These are phyloP conservation scores for Colletotrichum eremochloae DNA, from an alignment of 2,329 filamentous ascomycete genomes.

Conservation along the genomic window DNA sequence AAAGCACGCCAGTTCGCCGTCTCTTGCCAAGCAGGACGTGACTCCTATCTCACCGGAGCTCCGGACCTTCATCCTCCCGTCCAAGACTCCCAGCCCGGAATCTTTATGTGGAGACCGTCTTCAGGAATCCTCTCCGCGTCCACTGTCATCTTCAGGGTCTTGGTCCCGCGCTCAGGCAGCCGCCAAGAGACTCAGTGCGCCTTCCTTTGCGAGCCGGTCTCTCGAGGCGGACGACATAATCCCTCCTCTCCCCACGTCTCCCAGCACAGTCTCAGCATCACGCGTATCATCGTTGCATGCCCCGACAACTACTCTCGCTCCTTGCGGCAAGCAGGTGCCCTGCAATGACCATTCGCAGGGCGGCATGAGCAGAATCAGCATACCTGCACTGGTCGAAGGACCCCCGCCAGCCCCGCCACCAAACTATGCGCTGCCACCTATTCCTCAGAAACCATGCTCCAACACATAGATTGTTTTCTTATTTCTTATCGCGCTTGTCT, in stretches of 20 bases:
- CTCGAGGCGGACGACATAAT: constrained; percentile 4
- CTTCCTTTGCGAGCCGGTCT: constrained; percentile 20
- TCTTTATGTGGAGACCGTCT: constrained; percentile 38
- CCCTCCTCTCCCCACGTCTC: background rate
- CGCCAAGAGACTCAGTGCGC: constrained; percentile 44
- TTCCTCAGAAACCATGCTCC: constrained; percentile 52
- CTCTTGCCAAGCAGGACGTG: constrained; percentile 48
- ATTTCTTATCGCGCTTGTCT: constrained; percentile 1
- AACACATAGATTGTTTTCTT: constrained; percentile 10
- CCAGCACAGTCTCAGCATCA: constrained; percentile 9
- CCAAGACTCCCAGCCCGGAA: constrained; percentile 39
- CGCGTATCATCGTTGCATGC: constrained; percentile 10
- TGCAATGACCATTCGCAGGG: constrained; percentile 39
- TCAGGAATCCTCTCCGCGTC: constrained; percentile 45
- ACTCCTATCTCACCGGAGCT: constrained; percentile 41
- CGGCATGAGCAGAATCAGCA: constrained; percentile 59
- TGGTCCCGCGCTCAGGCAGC: constrained; percentile 42
- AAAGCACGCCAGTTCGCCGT: constrained; percentile 50
- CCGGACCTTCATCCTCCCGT: constrained; percentile 39
- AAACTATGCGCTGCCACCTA: constrained; percentile 66
- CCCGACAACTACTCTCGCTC: constrained; percentile 17
- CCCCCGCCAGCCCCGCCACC: constrained; percentile 69
- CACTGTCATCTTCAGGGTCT: constrained; percentile 52
- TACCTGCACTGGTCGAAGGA: constrained; percentile 64
- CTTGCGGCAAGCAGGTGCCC: constrained; percentile 13